Base-by-base conservation (phyloP, 192 early-diverging fungal species). In the Dispira simplex region DNA sequence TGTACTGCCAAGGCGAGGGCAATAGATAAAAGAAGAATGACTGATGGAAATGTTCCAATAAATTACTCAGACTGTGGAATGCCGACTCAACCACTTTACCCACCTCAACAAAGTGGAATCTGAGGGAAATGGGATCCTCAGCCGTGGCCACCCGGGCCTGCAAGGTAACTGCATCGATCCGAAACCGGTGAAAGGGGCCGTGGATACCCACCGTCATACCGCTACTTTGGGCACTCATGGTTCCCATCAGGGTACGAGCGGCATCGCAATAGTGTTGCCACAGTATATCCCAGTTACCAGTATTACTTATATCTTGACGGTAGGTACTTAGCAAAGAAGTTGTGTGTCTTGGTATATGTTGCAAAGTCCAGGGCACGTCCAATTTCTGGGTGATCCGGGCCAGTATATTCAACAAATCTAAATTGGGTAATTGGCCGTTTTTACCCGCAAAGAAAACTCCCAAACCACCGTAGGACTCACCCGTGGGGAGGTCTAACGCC, bases 1-100 rank as follows among this genome's bases (percentile, higher is more conserved):
- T 85, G 73, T 89, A 93, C 47, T 76, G 74, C 21, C 76, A 64
- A 57, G 85, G 83, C 14, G 81, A 77, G n/a, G 87, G 87, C 68
- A 95, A 79, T n/a, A 92, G 76, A 71, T 98, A 98, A 67, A 96
- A 95, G 77, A 93, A 98, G 74, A 91, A 98, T 46, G 93, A 89
- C 69, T 95, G 93, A 67, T 98, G 95, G 46, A 98, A 79, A 60
- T 90, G 84, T 70, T 98, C 95, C 49, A 98, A 77, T 46, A 98
- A 66, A 67, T 95, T 96, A 76, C 90, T 95, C 51, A 93, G 75
- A 65, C 85, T 89, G 63, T 90, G 84, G 66, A 92, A 70, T 1
- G 84, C 79, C 0, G 89, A 88, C 66, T 98, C 95, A 4, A 93
- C 54, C 11, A 85, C 65, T n/a, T 87, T 69, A 12, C 77, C 77